Percentiles rank a stretch among this genome's conserved stretches.
Conservation (phyloP, 129 eudicot species). For the Solidago caesia region DNA sequence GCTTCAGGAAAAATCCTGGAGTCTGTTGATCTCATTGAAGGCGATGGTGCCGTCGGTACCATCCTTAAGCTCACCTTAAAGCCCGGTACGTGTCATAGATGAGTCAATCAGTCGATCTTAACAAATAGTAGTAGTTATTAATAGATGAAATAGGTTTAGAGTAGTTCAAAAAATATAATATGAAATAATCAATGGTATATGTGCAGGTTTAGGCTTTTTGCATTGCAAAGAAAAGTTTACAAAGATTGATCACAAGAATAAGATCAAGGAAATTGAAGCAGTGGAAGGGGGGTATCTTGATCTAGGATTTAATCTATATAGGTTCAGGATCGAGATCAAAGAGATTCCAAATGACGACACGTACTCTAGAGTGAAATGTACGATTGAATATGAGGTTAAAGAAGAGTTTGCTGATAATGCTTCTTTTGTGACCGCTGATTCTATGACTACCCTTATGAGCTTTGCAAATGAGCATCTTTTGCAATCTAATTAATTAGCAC, state of each 20-base stretch:
- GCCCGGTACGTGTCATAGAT: constrained; percentile 25
- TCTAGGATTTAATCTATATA: constrained; percentile 46
- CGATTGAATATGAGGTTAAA: constrained; percentile 49
- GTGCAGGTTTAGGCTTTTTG: constrained; percentile 28
- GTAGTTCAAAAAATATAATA: too few species aligned
- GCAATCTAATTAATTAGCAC: constrained; percentile 14
- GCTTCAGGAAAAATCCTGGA: constrained; percentile 17
- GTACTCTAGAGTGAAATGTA: constrained; percentile 46
- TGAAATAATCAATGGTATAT: too few species aligned
- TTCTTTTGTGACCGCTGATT: constrained; percentile 39
- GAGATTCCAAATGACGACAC: constrained; percentile 29
- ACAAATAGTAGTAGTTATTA: too few species aligned
- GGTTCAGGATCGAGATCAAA: constrained; percentile 50
- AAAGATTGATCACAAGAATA: constrained; percentile 53
- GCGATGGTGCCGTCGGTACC: constrained; percentile 30
- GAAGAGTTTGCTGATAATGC: constrained; percentile 55
- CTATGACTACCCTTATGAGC: constrained; percentile 34
- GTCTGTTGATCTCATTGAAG: constrained; percentile 32
- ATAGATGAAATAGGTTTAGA: too few species aligned
- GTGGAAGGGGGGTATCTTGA: constrained; percentile 67
- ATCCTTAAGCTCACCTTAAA: constrained; percentile 25
- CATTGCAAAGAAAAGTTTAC: constrained; percentile 55
- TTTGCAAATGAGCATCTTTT: constrained; percentile 34
- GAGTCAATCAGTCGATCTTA: not conserved
- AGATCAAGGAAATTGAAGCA: constrained; percentile 50